Evolutionary conservation across 345 rosid genomes (phyloP).

Genomic region (Conringia planisiliqua): DNA sequence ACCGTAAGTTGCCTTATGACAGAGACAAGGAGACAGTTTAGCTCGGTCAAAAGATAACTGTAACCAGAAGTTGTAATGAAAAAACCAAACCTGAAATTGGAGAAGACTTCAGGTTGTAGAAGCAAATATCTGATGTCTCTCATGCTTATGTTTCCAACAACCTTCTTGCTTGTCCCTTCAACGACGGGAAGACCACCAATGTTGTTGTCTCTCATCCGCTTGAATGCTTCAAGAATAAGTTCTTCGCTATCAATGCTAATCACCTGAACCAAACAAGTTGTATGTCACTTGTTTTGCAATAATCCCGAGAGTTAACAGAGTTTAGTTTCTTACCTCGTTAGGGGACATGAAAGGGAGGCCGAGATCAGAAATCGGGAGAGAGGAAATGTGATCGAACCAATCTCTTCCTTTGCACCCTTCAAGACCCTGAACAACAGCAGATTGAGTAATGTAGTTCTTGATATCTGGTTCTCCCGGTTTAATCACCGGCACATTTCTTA

Average conservation of each 20-base stretch:
- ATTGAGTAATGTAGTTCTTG: slow-evolving; percentile 81
- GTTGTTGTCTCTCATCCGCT: slow-evolving; percentile 60
- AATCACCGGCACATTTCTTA: slow-evolving; percentile 75
- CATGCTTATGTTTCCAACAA: slow-evolving; percentile 46
- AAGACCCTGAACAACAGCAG: slow-evolving; percentile 76
- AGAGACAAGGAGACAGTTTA: background rate
- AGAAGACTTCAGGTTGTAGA: slow-evolving; percentile 71
- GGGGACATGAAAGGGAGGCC: slow-evolving; percentile 87
- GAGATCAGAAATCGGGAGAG: slow-evolving; percentile 59
- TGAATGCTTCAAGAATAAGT: slow-evolving; percentile 78
- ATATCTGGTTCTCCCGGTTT: slow-evolving; percentile 63
- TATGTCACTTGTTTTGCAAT: background rate
- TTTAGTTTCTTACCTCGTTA: slow-evolving; percentile 39
- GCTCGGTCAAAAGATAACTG: background rate
- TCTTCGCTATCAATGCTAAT: slow-evolving; percentile 55
- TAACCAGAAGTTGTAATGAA: background rate
- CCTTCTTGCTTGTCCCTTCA: slow-evolving; percentile 34
- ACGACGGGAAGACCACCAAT: slow-evolving; percentile 87
- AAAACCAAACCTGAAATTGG: slow-evolving; percentile 62
- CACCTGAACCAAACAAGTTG: slow-evolving; percentile 37
- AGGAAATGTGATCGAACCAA: slow-evolving; percentile 79
- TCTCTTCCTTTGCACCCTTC: slow-evolving; percentile 84
- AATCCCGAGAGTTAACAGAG: background rate
- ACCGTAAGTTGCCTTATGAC: slow-evolving; percentile 60
- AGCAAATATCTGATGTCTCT: slow-evolving; percentile 72